Percentiles rank a stretch among this genome's conserved stretches.
phyloP scores from a whole-genome alignment of 768 basidiomycete genomes.

The Naganishia vishniacii region DNA sequence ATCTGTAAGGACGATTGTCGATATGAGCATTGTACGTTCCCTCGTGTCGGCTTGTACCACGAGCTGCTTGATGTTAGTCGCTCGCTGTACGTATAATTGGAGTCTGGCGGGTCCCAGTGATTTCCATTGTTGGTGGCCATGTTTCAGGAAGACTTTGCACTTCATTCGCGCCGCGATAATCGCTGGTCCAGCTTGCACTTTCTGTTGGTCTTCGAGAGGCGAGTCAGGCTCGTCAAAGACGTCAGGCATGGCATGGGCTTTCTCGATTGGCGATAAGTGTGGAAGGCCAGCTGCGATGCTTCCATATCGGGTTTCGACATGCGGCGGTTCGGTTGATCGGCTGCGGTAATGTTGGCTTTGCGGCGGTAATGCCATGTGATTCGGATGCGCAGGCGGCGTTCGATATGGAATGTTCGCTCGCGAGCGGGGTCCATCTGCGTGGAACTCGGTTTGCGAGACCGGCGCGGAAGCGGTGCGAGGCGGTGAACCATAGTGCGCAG shows the following conservation, averaged over 20 bases:
- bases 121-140: conserved; percentile 93
- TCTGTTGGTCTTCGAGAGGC: conserved; percentile 23
- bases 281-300: not conserved
- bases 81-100: conserved; percentile 76
- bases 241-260: not conserved
- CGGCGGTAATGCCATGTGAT: not conserved
- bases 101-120: conserved; percentile 79
- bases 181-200: conserved; percentile 53
- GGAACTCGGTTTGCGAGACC: not conserved
- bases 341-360: not conserved
- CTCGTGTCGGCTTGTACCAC: conserved; percentile 82
- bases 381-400: not conserved
- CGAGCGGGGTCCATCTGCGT: not conserved
- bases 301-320: not conserved
- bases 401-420: not conserved
- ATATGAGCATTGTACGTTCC: conserved; percentile 69
- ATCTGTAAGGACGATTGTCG: conserved; percentile 90
- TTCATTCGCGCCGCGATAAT: conserved; percentile 85
- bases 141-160: conserved; percentile 95
- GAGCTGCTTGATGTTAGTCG: conserved; percentile 88
- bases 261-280: conserved; percentile 3
- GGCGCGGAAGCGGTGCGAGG: conserved; percentile 21
- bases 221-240: conserved; percentile 40
- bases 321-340: not conserved
- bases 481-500: conserved; percentile 9